Base-by-base conservation (phyloP, 2,329 filamentous ascomycete species). In the Cladorrhinum sp. region DNA sequence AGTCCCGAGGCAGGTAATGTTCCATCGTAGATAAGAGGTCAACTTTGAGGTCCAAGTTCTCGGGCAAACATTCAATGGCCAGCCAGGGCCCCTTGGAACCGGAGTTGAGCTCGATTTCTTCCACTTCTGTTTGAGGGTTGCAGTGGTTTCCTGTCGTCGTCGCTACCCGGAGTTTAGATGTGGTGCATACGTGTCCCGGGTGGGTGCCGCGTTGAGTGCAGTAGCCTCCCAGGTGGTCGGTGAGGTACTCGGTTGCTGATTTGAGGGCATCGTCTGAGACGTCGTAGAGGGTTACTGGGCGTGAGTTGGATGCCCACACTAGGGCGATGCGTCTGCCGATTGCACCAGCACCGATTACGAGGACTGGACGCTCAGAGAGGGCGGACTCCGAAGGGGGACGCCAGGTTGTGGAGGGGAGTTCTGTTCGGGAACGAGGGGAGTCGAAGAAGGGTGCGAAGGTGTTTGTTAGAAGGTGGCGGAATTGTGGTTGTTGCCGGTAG, bases 331-430 rank as follows among this genome's bases (percentile, higher is more conserved):
- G 74, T 10, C 75, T 70, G 36, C 76, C 76, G 1, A 78, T 69
- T 23, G 76, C 74, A 10, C 76, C 76, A 2, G 73, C 75, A 1
- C 76, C 76, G 22, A 78, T 67, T n/a, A 78, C 66, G 5, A 72
- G 68, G 2, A 78, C 75, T 4, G 76, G 74, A 2, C 76, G 75
- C 2, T 67, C 66, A 2, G 69, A 63, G 61, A 75, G 73, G 55
- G 70, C 60, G 32, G 65, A 50, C 3, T 71, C 67, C 0, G 57
- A 41, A 0, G 70, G 71, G 1, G 69, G 59, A 1, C 38, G 64
- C 70, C 70, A 72, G 29, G 55, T 59, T 29, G 63, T 50, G 4
- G 48, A n/a, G 4, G 29, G 61, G 2, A 54, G 36, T 22, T 54
- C 45, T 9, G 54, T 55, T 13, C 51, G 7, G 22, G 50, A 2